These are phyloP conservation scores for Aspergillus sclerotiicarbonarius DNA, from an alignment of 495 filamentous ascomycete species.

Conservation along the genomic window DNA sequence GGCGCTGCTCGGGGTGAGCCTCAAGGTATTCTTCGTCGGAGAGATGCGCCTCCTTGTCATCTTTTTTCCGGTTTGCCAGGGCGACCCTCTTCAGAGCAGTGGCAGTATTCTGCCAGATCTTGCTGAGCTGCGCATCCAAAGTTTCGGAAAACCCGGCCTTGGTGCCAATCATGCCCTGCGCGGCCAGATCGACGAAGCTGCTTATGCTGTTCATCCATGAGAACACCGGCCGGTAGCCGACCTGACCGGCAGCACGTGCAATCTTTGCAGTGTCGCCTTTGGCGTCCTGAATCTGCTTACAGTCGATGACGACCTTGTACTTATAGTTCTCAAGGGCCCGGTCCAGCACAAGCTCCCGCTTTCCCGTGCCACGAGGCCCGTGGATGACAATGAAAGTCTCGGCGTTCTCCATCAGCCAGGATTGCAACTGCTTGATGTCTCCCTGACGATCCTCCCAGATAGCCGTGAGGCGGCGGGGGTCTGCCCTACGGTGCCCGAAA, in stretches of 20 bases:
- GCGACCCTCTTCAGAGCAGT: conserved; percentile 76
- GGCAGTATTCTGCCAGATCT: conserved; percentile 86
- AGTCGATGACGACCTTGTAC: conserved; percentile 87
- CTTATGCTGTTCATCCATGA: conserved; percentile 95
- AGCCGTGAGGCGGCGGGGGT: conserved; percentile 70
- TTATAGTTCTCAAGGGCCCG: conserved; percentile 74
- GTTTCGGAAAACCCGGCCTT: conserved; percentile 96
- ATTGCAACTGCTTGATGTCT: conserved; percentile 74
- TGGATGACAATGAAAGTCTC: conserved; percentile 95
- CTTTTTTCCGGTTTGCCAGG: conserved; percentile 63
- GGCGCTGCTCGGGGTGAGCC: conserved; percentile 78
- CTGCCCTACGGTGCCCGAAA: conserved; percentile 51
- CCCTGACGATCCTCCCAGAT: conserved; percentile 86
- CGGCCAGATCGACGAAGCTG: conserved; percentile 86
- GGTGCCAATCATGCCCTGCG: conserved; percentile 89
- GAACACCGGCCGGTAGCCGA: conserved; percentile 92
- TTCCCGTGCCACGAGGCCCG: conserved; percentile 88
- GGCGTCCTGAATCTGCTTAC: conserved; percentile 90
- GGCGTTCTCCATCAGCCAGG: conserved; percentile 82
- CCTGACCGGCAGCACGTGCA: conserved; percentile 71
- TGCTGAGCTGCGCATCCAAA: conserved; percentile 82
- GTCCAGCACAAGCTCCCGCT: conserved; percentile 81
- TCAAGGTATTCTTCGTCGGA: conserved; percentile 88
- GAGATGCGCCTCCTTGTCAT: conserved; percentile 69
- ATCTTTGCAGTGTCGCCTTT: conserved; percentile 89